Percentiles rank a stretch among this genome's conserved stretches.
phyloP scores from a whole-genome alignment of 768 basidiomycete species.

The Boletus subcaerulescens region DNA sequence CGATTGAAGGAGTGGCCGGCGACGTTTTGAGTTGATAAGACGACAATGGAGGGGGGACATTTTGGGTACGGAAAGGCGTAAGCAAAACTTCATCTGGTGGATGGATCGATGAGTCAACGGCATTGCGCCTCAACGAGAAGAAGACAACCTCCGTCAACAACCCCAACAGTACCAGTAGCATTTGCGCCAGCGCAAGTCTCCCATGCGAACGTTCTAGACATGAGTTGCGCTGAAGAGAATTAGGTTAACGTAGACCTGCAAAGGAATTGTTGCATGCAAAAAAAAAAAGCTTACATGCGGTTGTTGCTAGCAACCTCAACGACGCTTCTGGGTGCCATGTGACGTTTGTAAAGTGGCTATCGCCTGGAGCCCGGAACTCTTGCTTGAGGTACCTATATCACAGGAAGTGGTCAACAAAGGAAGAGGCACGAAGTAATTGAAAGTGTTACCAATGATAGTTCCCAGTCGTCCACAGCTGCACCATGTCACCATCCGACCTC shows the following conservation, averaged over 20 bases:
- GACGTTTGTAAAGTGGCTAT: constrained; percentile 66
- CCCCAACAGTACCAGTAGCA: constrained; percentile 84
- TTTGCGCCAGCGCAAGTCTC: constrained; percentile 74
- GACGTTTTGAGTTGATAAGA: constrained; percentile 47
- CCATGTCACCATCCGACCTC: constrained; percentile 63
- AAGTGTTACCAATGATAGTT: constrained; percentile 86
- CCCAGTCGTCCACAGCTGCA: constrained; percentile 91
- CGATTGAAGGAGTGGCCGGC: neutral
- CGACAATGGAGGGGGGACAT: constrained; percentile 98
- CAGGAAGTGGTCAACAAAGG: constrained; percentile 4
- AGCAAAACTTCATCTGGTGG: constrained; percentile 66
- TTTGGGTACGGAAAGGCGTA: constrained; percentile 91
- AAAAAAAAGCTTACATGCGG: constrained; percentile 47
- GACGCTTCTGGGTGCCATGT: constrained; percentile 87
- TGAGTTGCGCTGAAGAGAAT: constrained; percentile 42
- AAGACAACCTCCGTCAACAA: constrained; percentile 82
- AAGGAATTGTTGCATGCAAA: neutral
- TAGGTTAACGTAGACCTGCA: neutral
- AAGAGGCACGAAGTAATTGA: neutral
- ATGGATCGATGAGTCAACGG: neutral
- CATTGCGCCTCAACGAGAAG: neutral
- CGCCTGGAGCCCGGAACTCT: constrained; percentile 57
- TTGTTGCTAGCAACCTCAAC: constrained; percentile 61
- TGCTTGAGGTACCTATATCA: constrained; percentile 85
- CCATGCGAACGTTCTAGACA: constrained; percentile 70